Base-by-base conservation (phyloP, 2,329 filamentous ascomycete species). In the Clarireedia paspali region DNA sequence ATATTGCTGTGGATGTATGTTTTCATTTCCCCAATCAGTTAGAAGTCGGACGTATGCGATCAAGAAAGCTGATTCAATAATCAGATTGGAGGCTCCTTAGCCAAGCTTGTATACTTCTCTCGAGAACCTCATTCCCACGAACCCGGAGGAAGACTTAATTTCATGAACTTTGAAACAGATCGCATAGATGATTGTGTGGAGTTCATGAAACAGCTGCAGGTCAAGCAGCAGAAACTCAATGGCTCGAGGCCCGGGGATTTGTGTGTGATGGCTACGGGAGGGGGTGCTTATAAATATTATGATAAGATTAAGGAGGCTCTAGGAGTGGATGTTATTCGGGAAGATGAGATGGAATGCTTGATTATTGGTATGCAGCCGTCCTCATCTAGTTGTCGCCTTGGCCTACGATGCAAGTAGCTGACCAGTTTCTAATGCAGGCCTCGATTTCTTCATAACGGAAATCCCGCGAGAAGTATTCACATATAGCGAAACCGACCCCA, bases 391-490 rank as follows among this genome's bases (percentile, higher is more conserved):
- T 7, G 5, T 47, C 12, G 47, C 14, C 26, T 40, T 14, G 40
- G 3, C 5, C 30, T 45, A 24, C 20, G 20, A 9, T 9, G n/a
- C n/a, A 20, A 45, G 38, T 27, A 24, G 38, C 52, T 55, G 15
- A 55, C 26, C 17, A 38, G 17, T 14, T 40, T 48, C 30, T 23
- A 38, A 40, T 4, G 5, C 7, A 90, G 91, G 92, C 12, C 84
- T 99, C 45, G 94, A 99, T 70, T 99, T 97, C 75, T 97, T 99
- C 77, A 97, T 97, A 68, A 95, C 90, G 62, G 91, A 97, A 70
- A 97, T 99, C 58, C 94, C 94, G 20, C 84, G 88, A 64, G 94
- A 99, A 73, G 92, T 99, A 54, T 99, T 99, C 68, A 96, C 91
- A 20, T 97, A 97, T 73, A 91, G 88, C 69, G 92, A 95, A 70